Base-by-base conservation (phyloP, 768 basidiomycete genomes). In the Saitozyma sp. region DNA sequence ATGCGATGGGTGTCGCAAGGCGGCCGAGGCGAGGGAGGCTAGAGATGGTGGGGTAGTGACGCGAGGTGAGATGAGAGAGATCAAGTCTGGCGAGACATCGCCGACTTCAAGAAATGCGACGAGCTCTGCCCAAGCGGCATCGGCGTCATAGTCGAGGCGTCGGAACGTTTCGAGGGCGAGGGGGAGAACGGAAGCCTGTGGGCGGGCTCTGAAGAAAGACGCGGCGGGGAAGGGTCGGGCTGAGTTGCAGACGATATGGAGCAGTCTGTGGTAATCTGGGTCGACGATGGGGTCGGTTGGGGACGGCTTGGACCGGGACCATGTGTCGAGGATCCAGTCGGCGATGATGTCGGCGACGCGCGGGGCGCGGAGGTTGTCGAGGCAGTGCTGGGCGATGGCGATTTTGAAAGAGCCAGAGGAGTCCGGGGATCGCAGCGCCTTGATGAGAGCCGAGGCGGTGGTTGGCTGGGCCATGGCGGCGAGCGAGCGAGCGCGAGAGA, bases 311-410 rank as follows among this genome's bases (percentile, higher is more conserved):
- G 13, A 46, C 45, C 45, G 45, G n/a, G 45, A 46, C 45, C 45
- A 46, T 13, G 45, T 46, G 45, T 46, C 45, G n/a, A 46, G 45
- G 45, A 46, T 46, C 45, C 45, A 46, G 45, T 17, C 45, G 45
- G 45, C 11, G n/a, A 46, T 46, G 45, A 46, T 46, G 13, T 46
- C 13, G n/a, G 45, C 45, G 11, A 13, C n/a, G 13, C n/a, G 45
- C 13, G 45, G 45, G 45, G n/a, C 11, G 2, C n/a, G 13, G 13
- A 46, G 13, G n/a, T 46, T 2, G 45, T 46, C 45, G 45, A 29
- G 29, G 29, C 29, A 29, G 29, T 29, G 29, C 29, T 29, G 29
- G 29, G 29, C 29, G 5, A 29, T 29, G 29, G 29, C 29, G 29
- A 29, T 29, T 29, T 29, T 29, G 29, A 5, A 29, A 29, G 29